Base-by-base conservation (phyloP, 495 filamentous ascomycete species). In the Neurospora intermedia region DNA sequence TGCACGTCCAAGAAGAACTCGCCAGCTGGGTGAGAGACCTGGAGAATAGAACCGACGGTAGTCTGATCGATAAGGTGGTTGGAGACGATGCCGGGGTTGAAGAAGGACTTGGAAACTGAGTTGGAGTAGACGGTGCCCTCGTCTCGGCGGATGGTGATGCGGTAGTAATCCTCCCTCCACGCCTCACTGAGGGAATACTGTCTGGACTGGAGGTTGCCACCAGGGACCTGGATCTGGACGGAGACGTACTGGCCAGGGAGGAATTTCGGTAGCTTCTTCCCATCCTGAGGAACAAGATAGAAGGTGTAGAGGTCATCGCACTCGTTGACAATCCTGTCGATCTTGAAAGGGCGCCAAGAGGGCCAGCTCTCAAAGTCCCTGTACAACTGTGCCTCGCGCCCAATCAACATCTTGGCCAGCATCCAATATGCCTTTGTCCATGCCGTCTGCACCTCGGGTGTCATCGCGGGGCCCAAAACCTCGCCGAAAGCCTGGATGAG, bases 181-280 rank as follows among this genome's bases (percentile, higher is more conserved):
- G 84, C 82, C 69, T 92, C 91, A 79, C 86, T 89, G 69, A 94
- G 88, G 20, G 88, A 91, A 82, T 93, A 94, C 83, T 93, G 91
- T 66, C 91, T 82, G n/a, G 86, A 83, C 80, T 94, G 91, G 46
- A 81, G 76, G 77, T 89, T 82, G 18, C 86, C 83, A 35, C 87
- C 82, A 0, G 88, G 88, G 0, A 91, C 85, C 73, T 84, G 80
- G 11, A 89, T 77, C 71, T 86, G 86, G 59, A 94, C 79, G 40
- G 87, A 89, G 76, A 92, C 85, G 79, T 91, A 94, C 78, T 93
- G 91, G 70, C 91, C 91, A 0, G 91, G 91, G 48, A 84, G 79
- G 83, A 85, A 93, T 3, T 74, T 40, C 3, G 91, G 91, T 39
- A 93, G 83, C 38, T 84, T 81, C 74, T 85, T 80, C 70, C 83